A percentile compares a stretch with the other conserved stretches of the same genome.
phyloP scores from a whole-genome alignment of 768 basidiomycete species.

The Psilocybe sp. region DNA sequence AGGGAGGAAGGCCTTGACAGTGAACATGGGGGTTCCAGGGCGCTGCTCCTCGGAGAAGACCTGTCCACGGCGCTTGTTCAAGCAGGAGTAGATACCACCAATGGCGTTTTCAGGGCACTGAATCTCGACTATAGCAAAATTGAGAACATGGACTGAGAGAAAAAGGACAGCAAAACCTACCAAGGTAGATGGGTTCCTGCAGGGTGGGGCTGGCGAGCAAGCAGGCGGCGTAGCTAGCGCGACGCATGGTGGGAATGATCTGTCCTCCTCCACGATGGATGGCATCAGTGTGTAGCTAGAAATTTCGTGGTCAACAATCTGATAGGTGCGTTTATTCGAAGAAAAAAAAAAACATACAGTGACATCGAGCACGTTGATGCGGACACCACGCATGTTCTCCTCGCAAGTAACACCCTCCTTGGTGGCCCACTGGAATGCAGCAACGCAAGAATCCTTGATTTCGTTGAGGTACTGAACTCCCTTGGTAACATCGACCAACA shows the following conservation, averaged over 20 bases:
- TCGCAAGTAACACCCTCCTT: slow-evolving; percentile 97
- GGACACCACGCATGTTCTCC: slow-evolving; percentile 98
- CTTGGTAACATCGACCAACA: slow-evolving; percentile 98
- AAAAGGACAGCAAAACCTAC: slow-evolving; percentile 44
- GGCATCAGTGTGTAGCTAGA: slow-evolving; percentile 92
- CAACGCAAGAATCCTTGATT: slow-evolving; percentile 99
- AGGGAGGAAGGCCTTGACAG: slow-evolving; percentile 94
- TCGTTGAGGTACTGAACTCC: slow-evolving; percentile 99
- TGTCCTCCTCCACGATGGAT: slow-evolving; percentile 99
- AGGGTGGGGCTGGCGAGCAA: slow-evolving; percentile 87
- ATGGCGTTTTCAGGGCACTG: slow-evolving; percentile 97
- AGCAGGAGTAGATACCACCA: slow-evolving; percentile 91
- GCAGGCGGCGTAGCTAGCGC: slow-evolving; percentile 94
- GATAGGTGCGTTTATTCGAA: background rate
- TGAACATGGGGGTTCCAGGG: slow-evolving; percentile 98
- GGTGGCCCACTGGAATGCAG: slow-evolving; percentile 99
- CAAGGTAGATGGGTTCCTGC: slow-evolving; percentile 95
- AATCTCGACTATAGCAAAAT: slow-evolving; percentile 71
- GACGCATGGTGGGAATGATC: slow-evolving; percentile 94
- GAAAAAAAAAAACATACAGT: slow-evolving; percentile 52
- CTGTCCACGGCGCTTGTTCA: slow-evolving; percentile 98
- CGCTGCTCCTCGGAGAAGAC: slow-evolving; percentile 98
- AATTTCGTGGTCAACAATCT: slow-evolving; percentile 5
- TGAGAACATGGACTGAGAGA: background rate
- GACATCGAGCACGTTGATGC: slow-evolving; percentile 94